These are phyloP conservation scores for Rosa lucieae DNA, from an alignment of 306 rosid species.

Conservation along the genomic window DNA sequence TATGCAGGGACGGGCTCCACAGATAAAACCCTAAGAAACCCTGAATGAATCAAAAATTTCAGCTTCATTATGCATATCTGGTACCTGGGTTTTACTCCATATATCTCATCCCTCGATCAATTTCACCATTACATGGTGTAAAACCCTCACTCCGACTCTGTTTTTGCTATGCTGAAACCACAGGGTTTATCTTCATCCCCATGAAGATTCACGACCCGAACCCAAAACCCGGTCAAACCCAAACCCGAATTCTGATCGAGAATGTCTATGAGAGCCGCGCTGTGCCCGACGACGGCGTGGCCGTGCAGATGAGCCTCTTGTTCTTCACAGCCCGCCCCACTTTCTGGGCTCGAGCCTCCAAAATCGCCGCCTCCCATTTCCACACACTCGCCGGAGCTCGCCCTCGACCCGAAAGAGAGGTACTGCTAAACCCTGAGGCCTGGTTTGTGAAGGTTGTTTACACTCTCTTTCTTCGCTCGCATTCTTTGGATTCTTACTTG, in stretches of 20 bases:
- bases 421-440: conserved; percentile 49
- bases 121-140: no score
- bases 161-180: neutral
- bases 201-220: neutral
- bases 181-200: neutral
- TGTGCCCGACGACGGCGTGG: conserved; percentile 1
- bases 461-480: conserved; percentile 58
- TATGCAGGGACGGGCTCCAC: neutral
- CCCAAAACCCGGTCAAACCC: neutral
- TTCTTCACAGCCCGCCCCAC: neutral
- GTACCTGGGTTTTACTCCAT: neutral
- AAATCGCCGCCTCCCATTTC: conserved; percentile 46
- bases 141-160: neutral
- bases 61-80: neutral
- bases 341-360: conserved; percentile 41
- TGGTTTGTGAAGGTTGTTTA: conserved; percentile 79
- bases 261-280: neutral
- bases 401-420: conserved; percentile 39
- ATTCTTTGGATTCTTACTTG: conserved; percentile 41
- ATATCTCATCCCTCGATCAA: no score
- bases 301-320: conserved; percentile 1
- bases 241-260: neutral
- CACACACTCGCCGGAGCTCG: conserved; percentile 39
- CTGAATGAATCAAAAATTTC: neutral
- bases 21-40: neutral